These are phyloP conservation scores for Calocera viscosa DNA, from an alignment of 768 basidiomycete species.

Conservation along the genomic window DNA sequence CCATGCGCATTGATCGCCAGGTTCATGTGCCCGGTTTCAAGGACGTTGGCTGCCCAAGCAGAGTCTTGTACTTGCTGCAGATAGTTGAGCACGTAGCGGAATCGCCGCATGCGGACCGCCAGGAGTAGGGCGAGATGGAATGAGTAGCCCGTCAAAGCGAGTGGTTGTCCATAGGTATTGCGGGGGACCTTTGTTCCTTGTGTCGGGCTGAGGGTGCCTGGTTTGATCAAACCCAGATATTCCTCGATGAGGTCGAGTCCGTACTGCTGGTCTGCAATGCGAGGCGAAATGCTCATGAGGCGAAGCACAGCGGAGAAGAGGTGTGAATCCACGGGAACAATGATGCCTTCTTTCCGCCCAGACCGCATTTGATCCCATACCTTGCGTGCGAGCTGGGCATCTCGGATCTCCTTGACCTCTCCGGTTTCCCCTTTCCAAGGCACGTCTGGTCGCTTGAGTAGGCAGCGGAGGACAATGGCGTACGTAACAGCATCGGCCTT, in stretches of 20 bases:
- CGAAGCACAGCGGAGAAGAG: slow-evolving; percentile 42
- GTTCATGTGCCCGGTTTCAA: slow-evolving; percentile 38
- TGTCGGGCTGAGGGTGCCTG: slow-evolving; percentile 21
- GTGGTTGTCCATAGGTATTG: background rate
- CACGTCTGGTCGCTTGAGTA: slow-evolving; percentile 24
- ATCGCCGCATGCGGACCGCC: slow-evolving; percentile 40
- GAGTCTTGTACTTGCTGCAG: slow-evolving; percentile 39
- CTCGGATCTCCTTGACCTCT: background rate
- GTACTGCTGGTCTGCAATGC: slow-evolving; percentile 46
- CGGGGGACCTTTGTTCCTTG: slow-evolving; percentile 22
- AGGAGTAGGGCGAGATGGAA: slow-evolving; percentile 44
- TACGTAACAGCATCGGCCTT: slow-evolving; percentile 49
- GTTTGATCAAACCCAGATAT: slow-evolving; percentile 47
- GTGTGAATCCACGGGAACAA: slow-evolving; percentile 41
- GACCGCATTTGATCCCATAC: slow-evolving; percentile 53
- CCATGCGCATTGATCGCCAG: slow-evolving; percentile 46
- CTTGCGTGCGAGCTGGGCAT: slow-evolving; percentile 19
- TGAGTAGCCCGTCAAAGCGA: slow-evolving; percentile 33
- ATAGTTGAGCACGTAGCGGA: slow-evolving; percentile 42
- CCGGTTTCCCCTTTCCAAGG: background rate
- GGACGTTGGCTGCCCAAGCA: slow-evolving; percentile 36
- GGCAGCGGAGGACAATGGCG: slow-evolving; percentile 51
- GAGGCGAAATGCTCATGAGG: slow-evolving; percentile 42
- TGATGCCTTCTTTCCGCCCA: slow-evolving; percentile 52
- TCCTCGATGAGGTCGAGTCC: slow-evolving; percentile 52